Percentiles rank a stretch among this genome's conserved stretches.
These are phyloP conservation scores for Xylaria sp. DNA, from an alignment of 2,329 filamentous ascomycete species.

Conservation along the genomic window DNA sequence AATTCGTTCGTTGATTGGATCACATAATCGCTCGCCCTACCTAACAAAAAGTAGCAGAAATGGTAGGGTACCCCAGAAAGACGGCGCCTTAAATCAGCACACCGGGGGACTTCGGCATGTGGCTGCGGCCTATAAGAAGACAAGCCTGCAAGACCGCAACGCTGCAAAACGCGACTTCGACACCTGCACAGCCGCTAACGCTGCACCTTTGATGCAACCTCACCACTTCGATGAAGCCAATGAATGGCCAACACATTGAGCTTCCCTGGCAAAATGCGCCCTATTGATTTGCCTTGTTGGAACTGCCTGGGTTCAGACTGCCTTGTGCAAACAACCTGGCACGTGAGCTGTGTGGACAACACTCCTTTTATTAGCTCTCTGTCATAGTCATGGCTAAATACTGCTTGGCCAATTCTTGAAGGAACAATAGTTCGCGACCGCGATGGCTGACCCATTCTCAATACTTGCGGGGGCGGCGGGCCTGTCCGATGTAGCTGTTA, in stretches of 20 bases:
- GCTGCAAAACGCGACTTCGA: too few relatives aligned
- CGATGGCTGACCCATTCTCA: slow-evolving; percentile 19
- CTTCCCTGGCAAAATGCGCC: neutral
- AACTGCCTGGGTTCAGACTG: neutral
- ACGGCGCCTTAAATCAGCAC: too few relatives aligned
- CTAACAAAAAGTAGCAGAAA: too few relatives aligned
- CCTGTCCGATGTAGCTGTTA: slow-evolving; percentile 12
- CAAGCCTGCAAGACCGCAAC: too few relatives aligned
- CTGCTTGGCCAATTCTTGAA: neutral
- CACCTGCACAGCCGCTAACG: neutral
- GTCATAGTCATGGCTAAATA: too few relatives aligned
- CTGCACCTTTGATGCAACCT: neutral
- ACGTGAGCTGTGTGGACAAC: too few relatives aligned
- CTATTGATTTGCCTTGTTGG: neutral
- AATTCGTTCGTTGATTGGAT: too few relatives aligned
- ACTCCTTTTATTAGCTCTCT: too few relatives aligned
- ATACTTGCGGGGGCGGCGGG: slow-evolving; percentile 5
- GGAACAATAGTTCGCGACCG: neutral
- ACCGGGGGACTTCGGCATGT: too few relatives aligned
- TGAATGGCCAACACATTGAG: neutral
- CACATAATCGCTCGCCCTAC: too few relatives aligned
- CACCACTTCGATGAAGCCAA: neutral
- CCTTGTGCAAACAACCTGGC: neutral
- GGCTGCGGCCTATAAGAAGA: too few relatives aligned
- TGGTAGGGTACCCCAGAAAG: too few relatives aligned